phyloP scores from a whole-genome alignment of 2,329 filamentous ascomycete genomes.

The Zarea fungicola region DNA sequence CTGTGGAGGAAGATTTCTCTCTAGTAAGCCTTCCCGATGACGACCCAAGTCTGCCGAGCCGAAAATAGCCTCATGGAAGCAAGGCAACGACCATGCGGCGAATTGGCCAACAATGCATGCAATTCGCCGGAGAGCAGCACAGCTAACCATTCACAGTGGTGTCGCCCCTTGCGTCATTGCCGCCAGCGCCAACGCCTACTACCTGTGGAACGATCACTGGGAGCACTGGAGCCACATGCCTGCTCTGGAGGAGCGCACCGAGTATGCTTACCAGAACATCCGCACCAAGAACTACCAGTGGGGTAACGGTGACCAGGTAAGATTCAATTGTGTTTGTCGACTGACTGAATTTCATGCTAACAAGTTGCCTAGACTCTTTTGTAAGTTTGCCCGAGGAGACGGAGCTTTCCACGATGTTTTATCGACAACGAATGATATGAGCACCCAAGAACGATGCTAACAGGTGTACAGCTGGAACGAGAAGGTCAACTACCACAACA shows the following conservation, averaged over 20 bases:
- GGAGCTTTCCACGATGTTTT: background rate
- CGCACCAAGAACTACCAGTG: slow-evolving; percentile 92
- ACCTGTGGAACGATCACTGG: slow-evolving; percentile 94
- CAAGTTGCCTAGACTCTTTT: slow-evolving; percentile 51
- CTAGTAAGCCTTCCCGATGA: slow-evolving; percentile 62
- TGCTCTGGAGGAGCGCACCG: slow-evolving; percentile 81
- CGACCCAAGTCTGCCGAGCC: background rate
- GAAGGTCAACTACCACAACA: slow-evolving; percentile 94
- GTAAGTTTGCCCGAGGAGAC: slow-evolving; percentile 40
- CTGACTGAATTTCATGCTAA: slow-evolving; percentile 20
- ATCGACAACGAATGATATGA: background rate
- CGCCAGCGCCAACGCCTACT: slow-evolving; percentile 75
- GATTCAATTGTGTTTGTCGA: slow-evolving; percentile 15
- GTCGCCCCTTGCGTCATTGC: slow-evolving; percentile 68
- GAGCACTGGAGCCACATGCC: slow-evolving; percentile 85
- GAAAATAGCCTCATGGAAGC: slow-evolving; percentile 10
- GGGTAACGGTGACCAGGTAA: slow-evolving; percentile 92
- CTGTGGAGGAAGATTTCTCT: slow-evolving; percentile 94
- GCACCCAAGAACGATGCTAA: slow-evolving; percentile 16
- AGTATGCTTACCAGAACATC: slow-evolving; percentile 98
- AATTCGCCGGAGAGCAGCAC: background rate
- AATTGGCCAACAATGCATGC: slow-evolving; percentile 15
- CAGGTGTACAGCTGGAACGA: slow-evolving; percentile 75
- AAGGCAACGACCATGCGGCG: slow-evolving; percentile 19
- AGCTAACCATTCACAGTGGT: slow-evolving; percentile 49